These are phyloP conservation scores for Blumeria graminis DNA, from an alignment of 2,329 filamentous ascomycete genomes.

Conservation along the genomic window DNA sequence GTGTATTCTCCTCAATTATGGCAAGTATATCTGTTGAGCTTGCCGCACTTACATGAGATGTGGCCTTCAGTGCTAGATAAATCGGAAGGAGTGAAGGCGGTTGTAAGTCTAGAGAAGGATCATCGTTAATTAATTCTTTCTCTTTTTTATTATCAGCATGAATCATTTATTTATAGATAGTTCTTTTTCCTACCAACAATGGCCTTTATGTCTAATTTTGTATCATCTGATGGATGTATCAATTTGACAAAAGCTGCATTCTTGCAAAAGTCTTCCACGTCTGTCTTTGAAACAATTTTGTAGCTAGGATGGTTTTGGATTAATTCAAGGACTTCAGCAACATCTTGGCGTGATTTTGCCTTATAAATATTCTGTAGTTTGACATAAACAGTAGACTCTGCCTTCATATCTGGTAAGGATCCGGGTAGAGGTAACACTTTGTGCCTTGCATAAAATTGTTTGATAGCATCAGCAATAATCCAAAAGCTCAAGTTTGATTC, in stretches of 20 bases:
- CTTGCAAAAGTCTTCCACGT: conserved; percentile 85
- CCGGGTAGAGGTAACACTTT: conserved; percentile 60
- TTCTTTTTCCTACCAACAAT: conserved; percentile 9
- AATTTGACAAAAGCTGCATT: conserved; percentile 84
- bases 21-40: conserved; percentile 29
- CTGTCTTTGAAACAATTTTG: conserved; percentile 35
- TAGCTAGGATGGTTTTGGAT: conserved; percentile 29
- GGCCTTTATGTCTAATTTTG: conserved; percentile 6
- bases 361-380: conserved; percentile 85
- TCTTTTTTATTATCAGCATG: conserved; percentile 19
- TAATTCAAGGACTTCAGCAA: conserved; percentile 44
- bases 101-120: conserved; percentile 17
- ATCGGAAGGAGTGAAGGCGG: conserved; percentile 37
- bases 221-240: conserved; percentile 26
- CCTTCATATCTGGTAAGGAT: conserved; percentile 91
- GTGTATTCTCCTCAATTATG: conserved; percentile 20
- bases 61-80: conserved; percentile 39
- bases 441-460: conserved; percentile 50
- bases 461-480: conserved; percentile 63
- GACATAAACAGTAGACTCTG: conserved; percentile 73
- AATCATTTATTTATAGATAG: background rate
- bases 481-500: conserved; percentile 47
- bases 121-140: conserved; percentile 28
- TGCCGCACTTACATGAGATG: conserved; percentile 21
- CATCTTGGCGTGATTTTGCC: conserved; percentile 55